Percentiles rank a stretch among this genome's conserved stretches.
Conservation (phyloP, 1,284 basidiomycete species). For the Inonotus obliquus region DNA sequence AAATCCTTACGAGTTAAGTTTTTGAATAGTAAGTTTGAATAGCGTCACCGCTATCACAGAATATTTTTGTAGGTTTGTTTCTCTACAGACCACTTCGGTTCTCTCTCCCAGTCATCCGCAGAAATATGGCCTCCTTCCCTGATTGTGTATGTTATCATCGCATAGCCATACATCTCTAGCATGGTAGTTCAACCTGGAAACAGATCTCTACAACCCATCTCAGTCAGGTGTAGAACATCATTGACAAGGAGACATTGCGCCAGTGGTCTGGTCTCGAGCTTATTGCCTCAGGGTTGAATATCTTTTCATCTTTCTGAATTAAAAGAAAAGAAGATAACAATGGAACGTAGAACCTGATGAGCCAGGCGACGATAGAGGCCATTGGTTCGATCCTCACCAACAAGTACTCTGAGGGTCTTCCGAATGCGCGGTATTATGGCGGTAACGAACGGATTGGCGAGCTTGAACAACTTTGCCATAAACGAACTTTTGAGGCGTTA, state of each 20-base stretch:
- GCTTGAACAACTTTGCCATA: slow-evolving; percentile 91
- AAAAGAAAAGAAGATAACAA: not conserved
- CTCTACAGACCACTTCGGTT: slow-evolving; percentile 28
- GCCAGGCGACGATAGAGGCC: slow-evolving; percentile 92
- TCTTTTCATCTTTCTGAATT: slow-evolving; percentile 19
- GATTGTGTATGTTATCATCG: slow-evolving; percentile 48
- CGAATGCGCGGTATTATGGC: slow-evolving; percentile 95
- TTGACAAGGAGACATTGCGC: slow-evolving; percentile 99
- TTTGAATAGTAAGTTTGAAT: no score
- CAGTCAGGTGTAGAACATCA: slow-evolving; percentile 88
- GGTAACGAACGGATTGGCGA: slow-evolving; percentile 97
- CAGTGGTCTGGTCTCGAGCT: slow-evolving; percentile 98
- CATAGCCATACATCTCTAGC: not conserved
- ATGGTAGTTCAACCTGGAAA: not conserved
- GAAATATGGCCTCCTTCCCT: slow-evolving; percentile 57
- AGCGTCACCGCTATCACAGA: not conserved
- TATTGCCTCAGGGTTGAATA: slow-evolving; percentile 83
- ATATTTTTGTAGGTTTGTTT: not conserved
- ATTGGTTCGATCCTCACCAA: slow-evolving; percentile 99
- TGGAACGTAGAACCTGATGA: slow-evolving; percentile 79
- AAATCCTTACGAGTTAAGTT: no score
- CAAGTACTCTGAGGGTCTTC: slow-evolving; percentile 97
- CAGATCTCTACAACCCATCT: slow-evolving; percentile 85
- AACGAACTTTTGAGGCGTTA: slow-evolving; percentile 95
- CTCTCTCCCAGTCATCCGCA: slow-evolving; percentile 25